Evolutionary conservation across 2,329 filamentous ascomycete species (phyloP), one percentile per base, ranked within the genome.

Genomic region (Boeremia lycopersici): DNA sequence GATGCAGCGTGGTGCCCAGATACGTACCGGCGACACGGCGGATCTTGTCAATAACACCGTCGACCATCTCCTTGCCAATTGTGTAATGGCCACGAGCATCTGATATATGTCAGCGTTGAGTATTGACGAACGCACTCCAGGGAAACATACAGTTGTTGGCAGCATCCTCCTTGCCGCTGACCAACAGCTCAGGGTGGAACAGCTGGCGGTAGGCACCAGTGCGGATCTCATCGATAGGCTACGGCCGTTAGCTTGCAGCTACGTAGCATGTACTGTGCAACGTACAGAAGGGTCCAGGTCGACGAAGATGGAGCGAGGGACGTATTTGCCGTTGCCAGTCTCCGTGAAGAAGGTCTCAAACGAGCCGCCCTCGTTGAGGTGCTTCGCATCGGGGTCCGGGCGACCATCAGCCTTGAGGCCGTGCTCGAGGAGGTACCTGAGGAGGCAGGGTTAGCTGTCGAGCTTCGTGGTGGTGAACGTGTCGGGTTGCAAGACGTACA

Each of bases 261-360:
- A 36, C 38, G 35, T 9, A 19, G 36, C 34, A 42, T 28, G 19
- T 10, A 9, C 6, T 38, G 13, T 11, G 15, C 31, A 38, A 67
- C 79, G 53, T 77, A 84, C 82, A 61, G 87, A 89, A 49, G 87
- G 86, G 78, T 89, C 87, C 63, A 89, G 80, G 72, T 89, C 87
- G 78, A 89, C 84, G 69, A 89, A 89, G 78, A 89, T 82, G 70
- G 87, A 86, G 59, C 87, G 85, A 66, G 87, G 87, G 38, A 89
- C 87, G 73, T 89, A 85, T 82, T 89, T 89, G 73, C 87, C 87
- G 68, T 76, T 81, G 79, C 82, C 87, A 56, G 87, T 88, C 81
- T 89, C 86, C 64, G 84, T 89, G 79, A 89, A 89, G 80, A 89
- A 89, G 63, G 87, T 89, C 78, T 89, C 86, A 76, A 81, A 88